phyloP scores from a whole-genome alignment of 169 alveolate species.

The Plasmodium vinckei region DNA sequence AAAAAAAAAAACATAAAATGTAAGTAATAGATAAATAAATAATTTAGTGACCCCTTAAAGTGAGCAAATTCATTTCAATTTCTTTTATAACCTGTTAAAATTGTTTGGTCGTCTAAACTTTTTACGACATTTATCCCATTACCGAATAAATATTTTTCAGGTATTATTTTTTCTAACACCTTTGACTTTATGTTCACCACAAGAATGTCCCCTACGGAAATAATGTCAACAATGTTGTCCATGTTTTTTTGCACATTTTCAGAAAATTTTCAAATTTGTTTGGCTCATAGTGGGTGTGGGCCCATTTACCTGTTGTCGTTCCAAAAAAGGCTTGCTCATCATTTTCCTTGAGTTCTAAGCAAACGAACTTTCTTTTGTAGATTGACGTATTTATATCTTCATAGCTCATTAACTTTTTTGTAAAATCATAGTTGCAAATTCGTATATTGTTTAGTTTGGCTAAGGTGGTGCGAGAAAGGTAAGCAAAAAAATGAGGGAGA shows the following conservation, averaged over 20 bases:
- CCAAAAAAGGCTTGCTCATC: slow-evolving; percentile 72
- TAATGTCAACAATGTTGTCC: neutral
- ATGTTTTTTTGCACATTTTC: neutral
- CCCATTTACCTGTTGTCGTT: slow-evolving; percentile 50
- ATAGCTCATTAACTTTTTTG: slow-evolving; percentile 58
- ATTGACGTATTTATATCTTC: slow-evolving; percentile 71
- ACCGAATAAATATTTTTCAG: slow-evolving; percentile 65
- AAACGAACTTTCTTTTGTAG: slow-evolving; percentile 62
- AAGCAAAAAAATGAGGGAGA: neutral
- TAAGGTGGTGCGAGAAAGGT: neutral
- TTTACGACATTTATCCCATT: slow-evolving; percentile 72
- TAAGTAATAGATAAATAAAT: no score
- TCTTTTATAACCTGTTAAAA: slow-evolving; percentile 44
- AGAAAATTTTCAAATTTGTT: neutral
- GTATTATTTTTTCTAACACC: slow-evolving; percentile 63
- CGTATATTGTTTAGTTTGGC: slow-evolving; percentile 66
- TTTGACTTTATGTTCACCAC: slow-evolving; percentile 60
- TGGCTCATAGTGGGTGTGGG: neutral
- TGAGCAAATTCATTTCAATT: neutral
- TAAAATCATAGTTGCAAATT: slow-evolving; percentile 63
- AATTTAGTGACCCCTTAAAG: no score
- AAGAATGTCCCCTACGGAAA: slow-evolving; percentile 42
- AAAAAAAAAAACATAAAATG: neutral
- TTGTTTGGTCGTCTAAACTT: slow-evolving; percentile 38
- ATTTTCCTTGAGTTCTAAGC: slow-evolving; percentile 58